phyloP scores from a whole-genome alignment of 805 yeast genomes.

The Lachancea mirantina region DNA sequence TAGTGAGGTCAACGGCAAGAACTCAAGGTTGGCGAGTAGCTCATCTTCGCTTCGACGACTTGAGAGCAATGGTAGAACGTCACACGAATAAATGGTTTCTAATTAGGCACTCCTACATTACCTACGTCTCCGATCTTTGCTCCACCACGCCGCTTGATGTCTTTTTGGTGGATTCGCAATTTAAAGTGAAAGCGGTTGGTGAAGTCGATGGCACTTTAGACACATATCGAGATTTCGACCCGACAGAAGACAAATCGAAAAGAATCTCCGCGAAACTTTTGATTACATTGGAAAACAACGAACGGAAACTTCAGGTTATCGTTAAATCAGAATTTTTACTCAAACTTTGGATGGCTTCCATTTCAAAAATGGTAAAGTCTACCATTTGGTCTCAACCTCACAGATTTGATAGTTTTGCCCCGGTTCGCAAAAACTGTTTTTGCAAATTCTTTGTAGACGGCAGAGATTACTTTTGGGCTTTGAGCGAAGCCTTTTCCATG shows the following conservation, averaged over 20 bases:
- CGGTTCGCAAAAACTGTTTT: conserved; percentile 72
- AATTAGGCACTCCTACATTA: conserved; percentile 74
- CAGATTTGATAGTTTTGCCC: conserved; percentile 88
- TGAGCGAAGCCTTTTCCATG: conserved; percentile 84
- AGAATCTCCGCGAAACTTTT: conserved; percentile 47
- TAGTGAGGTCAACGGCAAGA: conserved; percentile 74
- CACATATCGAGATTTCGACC: conserved; percentile 15
- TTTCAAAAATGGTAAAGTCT: conserved; percentile 57
- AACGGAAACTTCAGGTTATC: conserved; percentile 66
- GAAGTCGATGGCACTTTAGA: conserved; percentile 7
- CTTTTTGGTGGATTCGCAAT: conserved; percentile 75
- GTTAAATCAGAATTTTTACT: conserved; percentile 61
- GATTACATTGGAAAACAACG: conserved; percentile 61
- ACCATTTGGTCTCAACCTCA: conserved; percentile 68
- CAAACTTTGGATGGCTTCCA: conserved; percentile 67
- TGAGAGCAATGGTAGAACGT: conserved; percentile 81
- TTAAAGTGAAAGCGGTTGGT: conserved; percentile 48
- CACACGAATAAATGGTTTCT: conserved; percentile 91
- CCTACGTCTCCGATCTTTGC: conserved; percentile 78
- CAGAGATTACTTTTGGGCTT: conserved; percentile 94
- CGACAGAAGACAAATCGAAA: conserved; percentile 24
- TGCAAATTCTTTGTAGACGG: conserved; percentile 98
- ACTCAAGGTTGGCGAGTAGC: conserved; percentile 96
- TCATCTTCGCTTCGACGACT: conserved; percentile 71
- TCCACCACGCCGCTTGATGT: conserved; percentile 89